Evolutionary conservation across 805 yeast genomes (phyloP).

Genomic region (Kurtzmaniella fragi): DNA sequence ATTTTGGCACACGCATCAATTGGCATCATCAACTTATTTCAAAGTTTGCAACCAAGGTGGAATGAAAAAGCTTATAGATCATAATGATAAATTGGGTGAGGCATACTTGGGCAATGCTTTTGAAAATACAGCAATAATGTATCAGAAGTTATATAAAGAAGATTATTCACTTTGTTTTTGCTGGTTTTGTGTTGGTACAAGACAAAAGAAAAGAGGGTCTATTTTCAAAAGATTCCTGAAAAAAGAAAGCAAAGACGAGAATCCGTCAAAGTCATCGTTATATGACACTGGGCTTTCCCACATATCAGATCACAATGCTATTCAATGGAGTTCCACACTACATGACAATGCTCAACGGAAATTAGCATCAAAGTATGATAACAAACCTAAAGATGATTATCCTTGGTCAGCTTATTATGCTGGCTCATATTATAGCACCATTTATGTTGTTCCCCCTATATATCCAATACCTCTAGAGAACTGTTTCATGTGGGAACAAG

Average conservation of each 20-base stretch:
- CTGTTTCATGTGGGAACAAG: no score
- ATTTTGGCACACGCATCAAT: slow-evolving; percentile 10
- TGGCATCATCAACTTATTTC: slow-evolving; percentile 4
- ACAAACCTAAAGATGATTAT: no score
- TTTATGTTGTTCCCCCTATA: no score
- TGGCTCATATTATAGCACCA: no score
- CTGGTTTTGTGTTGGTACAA: slow-evolving; percentile 8
- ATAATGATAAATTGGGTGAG: slow-evolving; percentile 21
- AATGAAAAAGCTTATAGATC: slow-evolving; percentile 11
- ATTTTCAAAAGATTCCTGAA: not conserved
- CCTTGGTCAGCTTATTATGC: no score
- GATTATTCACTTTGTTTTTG: slow-evolving; percentile 18
- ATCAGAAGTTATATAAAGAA: slow-evolving; percentile 9
- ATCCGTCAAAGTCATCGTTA: not conserved
- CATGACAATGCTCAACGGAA: no score
- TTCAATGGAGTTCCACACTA: no score
- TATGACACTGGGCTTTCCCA: slow-evolving; percentile 1
- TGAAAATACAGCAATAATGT: slow-evolving; percentile 13
- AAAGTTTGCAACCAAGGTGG: not conserved
- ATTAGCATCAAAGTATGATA: no score
- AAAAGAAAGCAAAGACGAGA: not conserved
- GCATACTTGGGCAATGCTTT: slow-evolving; percentile 12
- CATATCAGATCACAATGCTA: not conserved
- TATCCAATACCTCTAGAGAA: no score
- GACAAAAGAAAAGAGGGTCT: not conserved